These are phyloP conservation scores for Dendryphion nanum DNA, from an alignment of 2,329 filamentous ascomycete species.

Conservation along the genomic window DNA sequence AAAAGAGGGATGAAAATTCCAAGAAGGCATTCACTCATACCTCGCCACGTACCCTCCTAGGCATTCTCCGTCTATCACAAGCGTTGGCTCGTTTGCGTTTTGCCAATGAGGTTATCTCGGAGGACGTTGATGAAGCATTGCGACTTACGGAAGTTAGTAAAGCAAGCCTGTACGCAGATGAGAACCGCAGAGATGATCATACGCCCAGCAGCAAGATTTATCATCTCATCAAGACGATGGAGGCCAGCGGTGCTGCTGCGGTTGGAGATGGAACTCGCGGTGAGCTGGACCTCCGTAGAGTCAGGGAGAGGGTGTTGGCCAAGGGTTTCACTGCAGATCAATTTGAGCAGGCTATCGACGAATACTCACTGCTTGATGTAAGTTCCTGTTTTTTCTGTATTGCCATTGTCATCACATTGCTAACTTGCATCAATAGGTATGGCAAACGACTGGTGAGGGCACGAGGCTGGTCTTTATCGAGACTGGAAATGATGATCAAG, in stretches of 20 bases:
- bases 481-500: slow-evolving; percentile 47
- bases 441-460: slow-evolving; percentile 56
- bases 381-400: slow-evolving; percentile 43
- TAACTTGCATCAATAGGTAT: slow-evolving; percentile 45
- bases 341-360: slow-evolving; percentile 79
- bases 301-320: slow-evolving; percentile 86
- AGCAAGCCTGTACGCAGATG: slow-evolving; percentile 78
- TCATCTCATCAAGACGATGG: slow-evolving; percentile 85
- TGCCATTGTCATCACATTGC: slow-evolving; percentile 10
- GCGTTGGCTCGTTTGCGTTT: slow-evolving; percentile 91
- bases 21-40: slow-evolving; percentile 94
- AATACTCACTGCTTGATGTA: slow-evolving; percentile 86
- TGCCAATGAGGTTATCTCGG: slow-evolving; percentile 76
- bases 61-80: slow-evolving; percentile 88
- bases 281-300: slow-evolving; percentile 83
- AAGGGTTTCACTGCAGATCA: slow-evolving; percentile 98
- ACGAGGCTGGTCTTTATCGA: slow-evolving; percentile 56
- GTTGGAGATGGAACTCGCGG: slow-evolving; percentile 71
- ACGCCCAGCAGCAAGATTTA: slow-evolving; percentile 90
- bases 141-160: slow-evolving; percentile 91
- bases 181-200: slow-evolving; percentile 58
- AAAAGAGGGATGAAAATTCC: slow-evolving; percentile 85
- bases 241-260: slow-evolving; percentile 76
- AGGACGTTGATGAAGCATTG: slow-evolving; percentile 94
- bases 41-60: slow-evolving; percentile 88